Percentiles rank a stretch among this genome's conserved stretches.
These are phyloP conservation scores for Trifolium pratense DNA, from an alignment of 306 rosid species.

Conservation along the genomic window DNA sequence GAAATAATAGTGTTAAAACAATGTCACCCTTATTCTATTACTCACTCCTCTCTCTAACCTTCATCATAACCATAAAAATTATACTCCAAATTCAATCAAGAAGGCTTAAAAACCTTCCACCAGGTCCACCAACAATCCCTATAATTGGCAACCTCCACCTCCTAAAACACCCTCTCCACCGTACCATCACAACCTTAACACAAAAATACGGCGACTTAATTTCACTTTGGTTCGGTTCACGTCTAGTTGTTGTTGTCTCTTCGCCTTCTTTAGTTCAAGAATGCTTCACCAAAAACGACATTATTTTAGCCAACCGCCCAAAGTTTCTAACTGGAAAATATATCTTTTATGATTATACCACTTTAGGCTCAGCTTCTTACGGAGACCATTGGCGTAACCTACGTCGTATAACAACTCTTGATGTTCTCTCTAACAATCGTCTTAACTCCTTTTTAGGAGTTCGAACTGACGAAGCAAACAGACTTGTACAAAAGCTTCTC, in stretches of 20 bases:
- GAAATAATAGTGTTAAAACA: background rate
- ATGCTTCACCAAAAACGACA: conserved; percentile 35
- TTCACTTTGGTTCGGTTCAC: conserved; percentile 42
- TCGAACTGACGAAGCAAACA: conserved; percentile 31
- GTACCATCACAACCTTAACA: conserved; percentile 17
- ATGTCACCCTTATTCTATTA: conserved; percentile 12
- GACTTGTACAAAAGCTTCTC: conserved; percentile 6
- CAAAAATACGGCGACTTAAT: conserved; percentile 32
- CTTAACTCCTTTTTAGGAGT: conserved; percentile 36
- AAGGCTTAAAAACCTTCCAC: conserved; percentile 33
- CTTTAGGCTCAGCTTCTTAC: conserved; percentile 24
- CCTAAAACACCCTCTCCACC: conserved; percentile 45
- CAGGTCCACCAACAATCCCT: conserved; percentile 40
- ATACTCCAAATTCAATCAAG: conserved; percentile 34
- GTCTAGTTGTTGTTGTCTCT: conserved; percentile 37
- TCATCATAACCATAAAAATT: conserved; percentile 13
- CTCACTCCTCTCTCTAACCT: conserved; percentile 18
- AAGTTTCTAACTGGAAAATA: conserved; percentile 30
- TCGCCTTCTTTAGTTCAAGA: conserved; percentile 28
- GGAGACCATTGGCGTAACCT: conserved; percentile 49
- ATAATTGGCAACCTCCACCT: conserved; percentile 44
- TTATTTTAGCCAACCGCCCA: conserved; percentile 31
- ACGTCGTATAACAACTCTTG: conserved; percentile 41
- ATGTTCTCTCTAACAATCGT: conserved; percentile 41
- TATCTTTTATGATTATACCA: conserved; percentile 36